A percentile compares a stretch with the other conserved stretches of the same genome.
These are phyloP conservation scores for Fomitopsis betulina DNA, from an alignment of 1,284 basidiomycete species.

Conservation along the genomic window DNA sequence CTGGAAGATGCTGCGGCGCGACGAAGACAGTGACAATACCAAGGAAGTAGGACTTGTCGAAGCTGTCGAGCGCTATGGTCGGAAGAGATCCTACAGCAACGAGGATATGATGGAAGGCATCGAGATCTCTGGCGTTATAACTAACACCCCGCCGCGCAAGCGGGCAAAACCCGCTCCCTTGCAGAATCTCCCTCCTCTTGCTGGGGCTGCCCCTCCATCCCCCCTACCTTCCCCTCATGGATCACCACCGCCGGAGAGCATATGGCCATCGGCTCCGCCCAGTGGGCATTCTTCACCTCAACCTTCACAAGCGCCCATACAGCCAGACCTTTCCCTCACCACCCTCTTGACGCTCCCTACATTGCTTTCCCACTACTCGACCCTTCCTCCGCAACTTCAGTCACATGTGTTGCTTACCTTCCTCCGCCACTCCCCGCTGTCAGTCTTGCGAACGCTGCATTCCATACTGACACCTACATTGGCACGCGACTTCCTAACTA, in stretches of 20 bases:
- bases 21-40: conserved; percentile 46
- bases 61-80: conserved; percentile 76
- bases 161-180: conserved; percentile 60
- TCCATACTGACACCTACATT: conserved; percentile 81
- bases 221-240: conserved; percentile 79
- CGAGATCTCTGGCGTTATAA: conserved; percentile 47
- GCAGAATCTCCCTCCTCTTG: conserved; percentile 54
- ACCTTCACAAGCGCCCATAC: conserved; percentile 62
- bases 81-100: conserved; percentile 66
- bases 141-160: conserved; percentile 65
- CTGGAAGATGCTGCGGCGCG: conserved; percentile 69
- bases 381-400: conserved; percentile 69
- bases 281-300: conserved; percentile 67
- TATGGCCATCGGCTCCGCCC: conserved; percentile 74
- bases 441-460: conserved; percentile 79
- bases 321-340: conserved; percentile 73
- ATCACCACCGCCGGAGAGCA: conserved; percentile 67
- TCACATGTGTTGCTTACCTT: conserved; percentile 83
- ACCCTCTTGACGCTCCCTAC: conserved; percentile 77
- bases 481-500: conserved; percentile 82
- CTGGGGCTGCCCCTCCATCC: conserved; percentile 72
- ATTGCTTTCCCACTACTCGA: conserved; percentile 69
- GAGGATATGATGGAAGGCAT: conserved; percentile 77
- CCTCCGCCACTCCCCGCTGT: conserved; percentile 77
- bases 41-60: conserved; percentile 63